Conservation (phyloP, 2,329 filamentous ascomycete genomes). For the Laburnicola sp. region DNA sequence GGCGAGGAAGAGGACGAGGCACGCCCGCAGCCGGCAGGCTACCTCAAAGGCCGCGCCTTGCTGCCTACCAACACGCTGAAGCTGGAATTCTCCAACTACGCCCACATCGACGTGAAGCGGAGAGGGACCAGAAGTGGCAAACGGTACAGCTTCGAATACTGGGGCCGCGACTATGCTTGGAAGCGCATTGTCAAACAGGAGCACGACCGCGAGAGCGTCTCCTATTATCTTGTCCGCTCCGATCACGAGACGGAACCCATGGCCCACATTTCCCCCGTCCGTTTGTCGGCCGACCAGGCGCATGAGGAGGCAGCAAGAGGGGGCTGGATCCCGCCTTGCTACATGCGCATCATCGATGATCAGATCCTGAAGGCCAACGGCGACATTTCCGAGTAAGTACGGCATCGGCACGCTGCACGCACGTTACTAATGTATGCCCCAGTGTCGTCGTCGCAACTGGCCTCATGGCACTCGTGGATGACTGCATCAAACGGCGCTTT, state of each 20-base stretch:
- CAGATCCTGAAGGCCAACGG: slow-evolving; percentile 68
- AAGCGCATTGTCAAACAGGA: slow-evolving; percentile 72
- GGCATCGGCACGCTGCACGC: slow-evolving; percentile 4
- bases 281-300: slow-evolving; percentile 70
- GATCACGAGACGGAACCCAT: slow-evolving; percentile 64
- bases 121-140: slow-evolving; percentile 68
- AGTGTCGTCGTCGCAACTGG: slow-evolving; percentile 91
- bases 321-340: slow-evolving; percentile 87
- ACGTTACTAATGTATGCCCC: slow-evolving; percentile 23
- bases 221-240: slow-evolving; percentile 77
- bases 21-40: slow-evolving; percentile 39
- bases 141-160: slow-evolving; percentile 91
- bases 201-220: slow-evolving; percentile 64
- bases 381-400: slow-evolving; percentile 83
- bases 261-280: slow-evolving; percentile 84
- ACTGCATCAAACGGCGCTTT: slow-evolving; percentile 83
- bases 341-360: slow-evolving; percentile 84
- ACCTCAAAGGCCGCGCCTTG: slow-evolving; percentile 45
- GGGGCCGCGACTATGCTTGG: slow-evolving; percentile 86
- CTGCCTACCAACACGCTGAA: slow-evolving; percentile 76
- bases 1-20: slow-evolving; percentile 31
- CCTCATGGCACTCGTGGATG: slow-evolving; percentile 83
- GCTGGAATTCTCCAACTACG: slow-evolving; percentile 97
- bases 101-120: slow-evolving; percentile 80
- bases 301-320: slow-evolving; percentile 74